Evolutionary conservation across 495 filamentous ascomycete genomes (phyloP), one percentile per base, ranked within the genome.

Genomic region (Oidiodendron maius): DNA sequence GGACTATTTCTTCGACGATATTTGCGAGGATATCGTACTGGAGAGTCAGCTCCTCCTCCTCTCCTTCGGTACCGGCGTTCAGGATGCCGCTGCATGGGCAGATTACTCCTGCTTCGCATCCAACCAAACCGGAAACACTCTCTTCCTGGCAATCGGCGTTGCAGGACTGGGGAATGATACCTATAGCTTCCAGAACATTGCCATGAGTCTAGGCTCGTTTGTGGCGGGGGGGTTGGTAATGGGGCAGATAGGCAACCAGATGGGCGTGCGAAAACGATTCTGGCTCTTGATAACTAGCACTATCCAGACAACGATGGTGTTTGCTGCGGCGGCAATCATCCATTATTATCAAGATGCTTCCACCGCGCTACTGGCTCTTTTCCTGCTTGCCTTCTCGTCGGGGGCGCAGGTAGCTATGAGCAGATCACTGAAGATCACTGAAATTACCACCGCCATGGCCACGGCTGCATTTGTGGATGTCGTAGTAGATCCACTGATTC

Each of bases 381-480:
- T 61, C 0, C 59, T 80, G 24, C 60, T 84, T 16, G 78, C 79
- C 2, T 71, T 74, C 28, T 71, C 78, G 2, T 72, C 77, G 0
- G 80, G 80, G 1, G 71, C 64, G 5, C 80, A 82, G 57, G 80
- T 84, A 0, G 78, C 78, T 13, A 70, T 78, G 66, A 67, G 66
- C 3, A 64, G 80, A 5, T 61, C 67, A 8, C 56, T 84, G 48
- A 62, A 70, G 38, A 72, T 81, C 61, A 75, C 76, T 4, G 78
- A 84, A 56, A 84, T 83, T 24, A 78, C 68, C 20, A 83, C 80
- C n/a, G 80, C 80, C 2, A 83, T 82, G 78, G 80, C 80, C 1
- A 84, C 80, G 21, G 78, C 80, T 6, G 78, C 80, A 2, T 82
- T 76, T 69, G 61, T 84, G 4, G 80, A 82, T 51, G 50, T 84